These are phyloP conservation scores for Rhododendron ferrugineum DNA, from an alignment of 148 eudicot species.

Conservation along the genomic window DNA sequence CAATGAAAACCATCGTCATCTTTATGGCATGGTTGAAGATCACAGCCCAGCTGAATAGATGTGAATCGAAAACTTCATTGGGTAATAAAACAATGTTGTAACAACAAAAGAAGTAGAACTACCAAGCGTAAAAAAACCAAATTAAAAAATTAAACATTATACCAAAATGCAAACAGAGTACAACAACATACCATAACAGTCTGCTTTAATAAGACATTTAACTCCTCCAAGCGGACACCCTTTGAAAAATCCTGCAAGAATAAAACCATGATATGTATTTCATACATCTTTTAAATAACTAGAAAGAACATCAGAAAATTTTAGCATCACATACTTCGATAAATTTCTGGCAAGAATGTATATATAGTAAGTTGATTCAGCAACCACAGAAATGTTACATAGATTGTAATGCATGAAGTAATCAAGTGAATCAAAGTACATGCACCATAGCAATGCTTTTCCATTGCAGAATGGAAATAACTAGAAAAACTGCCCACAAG, in stretches of 20 bases:
- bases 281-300: neutral
- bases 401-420: neutral
- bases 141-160: neutral
- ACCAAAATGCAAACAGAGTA: conserved; percentile 1
- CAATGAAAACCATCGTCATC: neutral
- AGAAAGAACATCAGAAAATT: neutral
- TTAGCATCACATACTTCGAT: neutral
- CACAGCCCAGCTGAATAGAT: neutral
- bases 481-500: neutral
- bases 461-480: neutral
- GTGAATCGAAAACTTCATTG: neutral
- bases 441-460: neutral
- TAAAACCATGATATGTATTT: neutral
- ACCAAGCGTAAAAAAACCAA: neutral
- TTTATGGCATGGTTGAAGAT: conserved; percentile 1
- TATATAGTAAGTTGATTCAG: neutral
- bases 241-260: conserved; percentile 68
- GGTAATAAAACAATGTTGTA: neutral
- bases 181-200: conserved; percentile 67
- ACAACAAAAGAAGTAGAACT: neutral
- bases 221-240: conserved; percentile 90
- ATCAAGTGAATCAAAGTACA: neutral
- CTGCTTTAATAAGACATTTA: conserved; percentile 80
- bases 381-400: neutral
- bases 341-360: neutral